Evolutionary conservation across 768 basidiomycete genomes (phyloP).

Genomic region (Lactarius psammicola): DNA sequence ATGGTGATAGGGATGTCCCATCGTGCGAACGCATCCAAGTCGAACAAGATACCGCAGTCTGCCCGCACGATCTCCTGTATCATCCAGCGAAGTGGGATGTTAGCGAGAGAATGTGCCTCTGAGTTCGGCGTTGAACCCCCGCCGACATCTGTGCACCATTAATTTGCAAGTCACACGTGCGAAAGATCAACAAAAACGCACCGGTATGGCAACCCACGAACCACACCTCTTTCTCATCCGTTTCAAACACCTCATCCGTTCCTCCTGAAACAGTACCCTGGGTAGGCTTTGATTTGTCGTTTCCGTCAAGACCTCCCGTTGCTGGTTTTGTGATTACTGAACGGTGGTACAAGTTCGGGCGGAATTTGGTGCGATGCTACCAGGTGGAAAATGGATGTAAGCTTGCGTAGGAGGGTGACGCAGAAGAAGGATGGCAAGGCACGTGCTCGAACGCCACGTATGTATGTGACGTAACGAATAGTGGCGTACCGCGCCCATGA

Average conservation of each 20-base stretch:
- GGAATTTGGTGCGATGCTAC: conserved; percentile 65
- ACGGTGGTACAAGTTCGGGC: conserved; percentile 61
- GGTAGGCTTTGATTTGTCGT: background rate
- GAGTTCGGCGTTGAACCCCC: conserved; percentile 18
- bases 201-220: conserved; percentile 28
- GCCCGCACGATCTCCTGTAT: conserved; percentile 17
- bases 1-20: conserved; percentile 18
- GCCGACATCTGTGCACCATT: conserved; percentile 21
- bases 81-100: conserved; percentile 29
- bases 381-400: background rate
- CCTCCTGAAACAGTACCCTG: background rate
- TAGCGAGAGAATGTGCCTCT: conserved; percentile 13
- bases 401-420: background rate
- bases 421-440: background rate
- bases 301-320: background rate
- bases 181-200: conserved; percentile 1
- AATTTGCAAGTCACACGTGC: background rate
- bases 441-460: background rate
- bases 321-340: conserved; percentile 33
- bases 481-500: conserved; percentile 1
- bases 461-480: no score
- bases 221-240: conserved; percentile 28
- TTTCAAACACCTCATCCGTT: conserved; percentile 7
- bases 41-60: conserved; percentile 18
- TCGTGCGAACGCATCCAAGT: conserved; percentile 14